A percentile compares a stretch with the other conserved stretches of the same genome.
Evolutionary conservation across 192 early-diverging fungal species (phyloP).

Genomic region (Podila clonocystis): DNA sequence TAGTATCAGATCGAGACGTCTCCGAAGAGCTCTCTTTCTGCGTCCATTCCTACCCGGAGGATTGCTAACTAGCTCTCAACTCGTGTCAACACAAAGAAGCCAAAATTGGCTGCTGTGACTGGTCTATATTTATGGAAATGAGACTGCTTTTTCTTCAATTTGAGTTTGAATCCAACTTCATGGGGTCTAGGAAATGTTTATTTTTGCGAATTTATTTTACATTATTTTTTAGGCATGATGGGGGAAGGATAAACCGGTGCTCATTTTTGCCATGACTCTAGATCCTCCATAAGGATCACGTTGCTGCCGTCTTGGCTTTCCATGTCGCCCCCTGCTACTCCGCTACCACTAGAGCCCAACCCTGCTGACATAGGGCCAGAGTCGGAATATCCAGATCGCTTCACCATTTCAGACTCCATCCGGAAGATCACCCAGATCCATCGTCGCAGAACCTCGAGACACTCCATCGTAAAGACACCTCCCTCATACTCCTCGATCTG

Average conservation of each 20-base stretch:
- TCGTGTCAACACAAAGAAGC: constrained; percentile 39
- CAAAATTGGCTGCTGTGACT: not conserved
- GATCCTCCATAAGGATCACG: constrained; percentile 28
- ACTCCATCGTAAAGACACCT: constrained; percentile 80
- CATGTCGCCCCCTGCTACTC: not conserved
- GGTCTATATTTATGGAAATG: not conserved
- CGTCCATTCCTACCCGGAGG: constrained; percentile 56
- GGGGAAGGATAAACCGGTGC: not conserved
- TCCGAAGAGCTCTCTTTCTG: not conserved
- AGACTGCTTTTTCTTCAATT: not conserved
- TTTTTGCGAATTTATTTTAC: not conserved
- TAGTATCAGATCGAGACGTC: constrained; percentile 14
- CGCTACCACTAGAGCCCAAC: not conserved
- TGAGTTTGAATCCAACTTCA: no score
- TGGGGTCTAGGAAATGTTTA: not conserved
- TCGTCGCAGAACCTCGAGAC: constrained; percentile 83
- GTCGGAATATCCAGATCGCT: constrained; percentile 36
- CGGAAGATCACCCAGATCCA: constrained; percentile 98
- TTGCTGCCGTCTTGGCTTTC: constrained; percentile 8
- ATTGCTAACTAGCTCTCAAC: constrained; percentile 57
- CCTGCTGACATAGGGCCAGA: not conserved
- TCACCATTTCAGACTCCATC: constrained; percentile 84
- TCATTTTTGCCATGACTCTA: constrained; percentile 31
- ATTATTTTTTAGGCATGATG: not conserved
- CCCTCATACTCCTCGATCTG: constrained; percentile 72